Base-by-base conservation (phyloP, 2,329 filamentous ascomycete genomes). In the Nothophaeocryptopus gaeumannii region DNA sequence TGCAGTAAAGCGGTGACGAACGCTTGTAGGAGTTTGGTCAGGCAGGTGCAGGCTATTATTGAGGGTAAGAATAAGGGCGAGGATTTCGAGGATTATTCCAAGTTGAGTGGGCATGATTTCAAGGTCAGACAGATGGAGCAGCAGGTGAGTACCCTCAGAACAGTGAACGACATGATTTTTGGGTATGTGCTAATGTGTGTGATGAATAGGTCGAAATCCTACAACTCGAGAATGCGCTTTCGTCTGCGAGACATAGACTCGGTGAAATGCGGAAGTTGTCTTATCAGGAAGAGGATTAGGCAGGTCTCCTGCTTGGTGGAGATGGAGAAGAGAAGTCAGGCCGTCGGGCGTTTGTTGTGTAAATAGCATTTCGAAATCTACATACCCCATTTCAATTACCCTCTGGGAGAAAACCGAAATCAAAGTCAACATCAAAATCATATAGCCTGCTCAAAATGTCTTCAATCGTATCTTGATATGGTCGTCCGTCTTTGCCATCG, bases 121-220 rank as follows among this genome's bases (percentile, higher is more conserved):
- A 99, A 99, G 80, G 90, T 96, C 44, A 82, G 86, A 63, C 91
- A 99, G 75, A 99, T 99, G 93, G 93, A 99, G 75, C 93, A 99
- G 69, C 93, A 99, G 88, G 91, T 96, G 78, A 63, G 80, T 78
- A 38, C 41, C 31, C n/a, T 13, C 40, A 33, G 7, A 26, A 26
- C 20, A 4, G 20, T 26, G 20, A 26, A 26, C 7, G 3, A 26
- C 7, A 7, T 3, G 20, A 7, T 26, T 26, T 26, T 3, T 26
- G 20, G 26, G 35, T 41, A 29, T 44, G 15, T 15, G 5, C 16
- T 33, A 5, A 16, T 9, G 45, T 39, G 30, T 10, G 34, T 34
- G 10, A 29, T 12, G 15, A 60, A 56, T 65, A 96, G 90, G 93
- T 99, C 67, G 91, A 99, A 73, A 99, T 99, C 60, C 78, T 97